phyloP scores from a whole-genome alignment of 345 rosid species.

The Eucalyptus pauciflora region DNA sequence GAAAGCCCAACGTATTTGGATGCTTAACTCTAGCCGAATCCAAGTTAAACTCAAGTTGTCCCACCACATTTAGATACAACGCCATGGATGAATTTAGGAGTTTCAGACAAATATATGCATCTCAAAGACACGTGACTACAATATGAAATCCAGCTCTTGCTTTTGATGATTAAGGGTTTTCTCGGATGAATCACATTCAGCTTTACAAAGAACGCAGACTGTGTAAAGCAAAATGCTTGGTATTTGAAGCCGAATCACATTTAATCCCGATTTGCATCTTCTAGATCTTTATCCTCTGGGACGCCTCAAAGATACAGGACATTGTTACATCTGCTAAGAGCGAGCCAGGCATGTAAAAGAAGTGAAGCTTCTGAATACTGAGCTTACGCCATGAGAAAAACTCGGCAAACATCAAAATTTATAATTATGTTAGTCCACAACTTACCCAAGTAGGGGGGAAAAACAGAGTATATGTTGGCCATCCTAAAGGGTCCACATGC shows the following conservation, averaged over 20 bases:
- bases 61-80: neutral
- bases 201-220: too few species aligned
- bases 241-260: neutral
- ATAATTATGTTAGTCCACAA: neutral
- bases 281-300: slow-evolving; percentile 87
- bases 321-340: slow-evolving; percentile 63
- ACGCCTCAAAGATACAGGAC: slow-evolving; percentile 83
- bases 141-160: neutral
- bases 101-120: neutral
- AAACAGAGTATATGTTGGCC: neutral
- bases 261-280: slow-evolving; percentile 56
- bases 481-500: neutral
- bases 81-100: neutral
- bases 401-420: neutral
- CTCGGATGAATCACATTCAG: too few species aligned
- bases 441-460: neutral
- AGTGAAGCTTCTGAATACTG: neutral
- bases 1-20: neutral
- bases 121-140: neutral
- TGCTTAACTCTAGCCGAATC: neutral
- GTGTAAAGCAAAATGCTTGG: neutral
- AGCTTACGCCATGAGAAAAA: neutral
- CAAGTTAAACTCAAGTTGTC: neutral
- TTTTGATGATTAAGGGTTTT: neutral
- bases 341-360: neutral